A percentile compares a stretch with the other conserved stretches of the same genome.
Conservation (phyloP, 2,329 filamentous ascomycete genomes). For the Ophiostoma fasciatum region DNA sequence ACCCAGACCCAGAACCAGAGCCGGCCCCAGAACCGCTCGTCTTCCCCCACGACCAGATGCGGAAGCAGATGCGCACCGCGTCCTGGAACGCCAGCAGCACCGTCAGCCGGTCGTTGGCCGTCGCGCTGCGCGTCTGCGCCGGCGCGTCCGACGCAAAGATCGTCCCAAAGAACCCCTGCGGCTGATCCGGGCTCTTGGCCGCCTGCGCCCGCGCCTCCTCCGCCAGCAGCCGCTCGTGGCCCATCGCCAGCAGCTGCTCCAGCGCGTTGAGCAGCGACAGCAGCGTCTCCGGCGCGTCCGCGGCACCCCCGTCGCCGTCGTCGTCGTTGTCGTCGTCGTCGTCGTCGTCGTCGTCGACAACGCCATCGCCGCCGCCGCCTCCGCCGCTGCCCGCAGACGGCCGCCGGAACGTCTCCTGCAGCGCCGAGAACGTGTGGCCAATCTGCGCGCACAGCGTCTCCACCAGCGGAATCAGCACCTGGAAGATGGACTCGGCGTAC, state of each 20-base stretch:
- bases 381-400: no score
- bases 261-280: conserved; percentile 85
- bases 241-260: conserved; percentile 76
- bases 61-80: conserved; percentile 79
- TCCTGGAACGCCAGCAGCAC: conserved; percentile 96
- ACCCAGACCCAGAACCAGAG: no score
- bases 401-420: conserved; percentile 48
- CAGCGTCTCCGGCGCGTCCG: conserved; percentile 49
- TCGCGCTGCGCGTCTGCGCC: conserved; percentile 61
- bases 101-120: conserved; percentile 86
- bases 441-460: conserved; percentile 79
- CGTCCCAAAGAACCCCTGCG: conserved; percentile 80
- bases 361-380: no score
- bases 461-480: conserved; percentile 78
- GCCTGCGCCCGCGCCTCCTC: conserved; percentile 58
- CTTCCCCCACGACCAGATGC: conserved; percentile 68
- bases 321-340: no score
- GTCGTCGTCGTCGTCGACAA: no score
- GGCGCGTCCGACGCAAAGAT: conserved; percentile 71
- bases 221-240: conserved; percentile 64
- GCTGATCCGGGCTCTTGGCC: conserved; percentile 65
- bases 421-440: conserved; percentile 51
- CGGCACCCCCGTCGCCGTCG: conserved; percentile 5
- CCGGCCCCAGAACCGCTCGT: neutral
- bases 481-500: conserved; percentile 74